Base-by-base conservation (phyloP, 495 filamentous ascomycete species). In the Beverwykella pulmonaria region DNA sequence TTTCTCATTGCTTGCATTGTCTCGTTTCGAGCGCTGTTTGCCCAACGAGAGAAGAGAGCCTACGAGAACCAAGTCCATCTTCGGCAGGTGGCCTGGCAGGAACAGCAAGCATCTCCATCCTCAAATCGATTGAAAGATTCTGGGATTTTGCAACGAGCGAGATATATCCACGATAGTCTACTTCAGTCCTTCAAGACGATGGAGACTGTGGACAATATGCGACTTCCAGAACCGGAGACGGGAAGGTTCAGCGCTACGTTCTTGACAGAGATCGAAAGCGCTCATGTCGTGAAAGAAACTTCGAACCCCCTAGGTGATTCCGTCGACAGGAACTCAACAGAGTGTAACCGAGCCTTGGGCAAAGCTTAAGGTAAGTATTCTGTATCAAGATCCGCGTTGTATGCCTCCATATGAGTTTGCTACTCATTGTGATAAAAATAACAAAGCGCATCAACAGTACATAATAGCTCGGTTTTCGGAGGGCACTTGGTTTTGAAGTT, bases 221-320 rank as follows among this genome's bases (percentile, higher is more conserved):
- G 53, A 26, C 53, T 57, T 5, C 30, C 53, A 20, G 17, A 20
- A 17, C 53, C 53, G 20, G 53, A 57, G 15, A 41, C 30, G 12
- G 53, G 53, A 20, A 57, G 53, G 30, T 57, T 57, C 53, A 57
- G 53, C 30, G 29, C 53, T 20, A 57, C 53, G 1, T 57, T 57
- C 53, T 39, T 57, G 34, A 57, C 29, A 17, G 29, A 57, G 15
- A 57, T 57, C 17, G 53, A 26, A 39, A 19, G 22, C 53, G 30
- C 53, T 19, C 48, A 52, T 17, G 19, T 23, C n/a, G n/a, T n/a
- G n/a, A n/a, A n/a, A n/a, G n/a, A n/a, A n/a, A n/a, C n/a, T n/a
- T n/a, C n/a, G n/a, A n/a, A n/a, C n/a, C n/a, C n/a, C n/a, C n/a
- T n/a, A n/a, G n/a, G n/a, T n/a, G n/a, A n/a, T n/a, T n/a, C n/a